These are phyloP conservation scores for Leccinum pallidistipes DNA, from an alignment of 1,284 basidiomycete species.

Conservation along the genomic window DNA sequence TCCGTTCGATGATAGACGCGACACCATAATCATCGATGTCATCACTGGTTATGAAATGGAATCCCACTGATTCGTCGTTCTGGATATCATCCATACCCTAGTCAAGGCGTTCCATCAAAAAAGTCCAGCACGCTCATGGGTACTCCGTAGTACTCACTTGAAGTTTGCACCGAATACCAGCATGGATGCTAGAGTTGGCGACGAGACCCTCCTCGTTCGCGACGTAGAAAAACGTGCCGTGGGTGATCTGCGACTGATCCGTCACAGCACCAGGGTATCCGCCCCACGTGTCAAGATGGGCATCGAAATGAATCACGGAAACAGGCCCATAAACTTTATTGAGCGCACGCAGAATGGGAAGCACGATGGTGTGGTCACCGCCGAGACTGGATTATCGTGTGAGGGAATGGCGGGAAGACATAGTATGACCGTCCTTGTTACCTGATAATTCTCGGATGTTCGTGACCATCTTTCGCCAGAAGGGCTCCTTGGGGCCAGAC, in stretches of 20 bases:
- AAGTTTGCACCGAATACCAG: constrained; percentile 76
- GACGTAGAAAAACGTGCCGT: constrained; percentile 76
- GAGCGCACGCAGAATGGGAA: constrained; percentile 73
- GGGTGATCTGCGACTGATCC: constrained; percentile 65
- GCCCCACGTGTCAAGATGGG: constrained; percentile 71
- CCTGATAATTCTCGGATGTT: constrained; percentile 71
- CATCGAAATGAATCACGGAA: constrained; percentile 81
- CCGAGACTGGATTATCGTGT: constrained; percentile 51
- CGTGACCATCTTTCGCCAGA: constrained; percentile 52
- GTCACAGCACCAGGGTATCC: constrained; percentile 53
- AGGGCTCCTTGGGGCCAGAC: constrained; percentile 26
- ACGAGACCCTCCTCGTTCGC: constrained; percentile 75
- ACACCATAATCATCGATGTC: constrained; percentile 75
- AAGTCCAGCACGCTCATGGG: neutral
- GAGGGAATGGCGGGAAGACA: neutral
- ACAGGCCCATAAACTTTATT: constrained; percentile 74
- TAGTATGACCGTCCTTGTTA: constrained; percentile 23
- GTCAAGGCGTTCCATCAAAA: neutral
- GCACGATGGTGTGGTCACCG: constrained; percentile 78
- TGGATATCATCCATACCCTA: constrained; percentile 61
- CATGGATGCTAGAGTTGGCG: constrained; percentile 71
- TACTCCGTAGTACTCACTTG: constrained; percentile 39
- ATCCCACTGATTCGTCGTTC: constrained; percentile 65
- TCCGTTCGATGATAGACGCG: constrained; percentile 57
- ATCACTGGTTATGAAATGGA: constrained; percentile 70